Evolutionary conservation across 164 flowering plant genomes (phyloP).

Genomic region (Euptelea pleiosperma): DNA sequence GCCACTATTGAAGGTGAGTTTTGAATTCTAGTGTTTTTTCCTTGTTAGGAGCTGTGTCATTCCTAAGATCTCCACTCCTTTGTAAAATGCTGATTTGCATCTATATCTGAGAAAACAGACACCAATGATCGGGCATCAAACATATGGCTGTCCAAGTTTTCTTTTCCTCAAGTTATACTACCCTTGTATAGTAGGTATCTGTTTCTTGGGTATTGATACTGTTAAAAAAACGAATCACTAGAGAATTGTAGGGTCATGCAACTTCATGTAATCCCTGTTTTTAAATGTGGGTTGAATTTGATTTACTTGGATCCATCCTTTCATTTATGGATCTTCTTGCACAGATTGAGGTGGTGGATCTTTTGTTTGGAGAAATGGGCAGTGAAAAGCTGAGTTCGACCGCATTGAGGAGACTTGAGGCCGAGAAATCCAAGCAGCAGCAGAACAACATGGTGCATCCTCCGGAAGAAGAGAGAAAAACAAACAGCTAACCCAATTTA

Average conservation of each 20-base stretch:
- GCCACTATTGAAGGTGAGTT: conserved; percentile 55
- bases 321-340: background rate
- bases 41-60: background rate
- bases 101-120: background rate
- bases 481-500: too few species aligned
- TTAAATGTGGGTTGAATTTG: too few species aligned
- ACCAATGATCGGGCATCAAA: too few species aligned
- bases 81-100: background rate
- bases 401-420: conserved; percentile 59
- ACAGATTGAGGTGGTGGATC: conserved; percentile 81
- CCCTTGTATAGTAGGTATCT: too few species aligned
- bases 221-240: too few species aligned
- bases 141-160: background rate
- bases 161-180: background rate
- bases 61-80: background rate
- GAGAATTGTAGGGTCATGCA: too few species aligned
- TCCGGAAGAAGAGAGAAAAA: too few species aligned
- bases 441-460: background rate
- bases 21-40: background rate
- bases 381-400: conserved; percentile 71
- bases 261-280: too few species aligned
- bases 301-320: too few species aligned
- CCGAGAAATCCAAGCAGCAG: conserved; percentile 43
- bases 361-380: conserved; percentile 47
- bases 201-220: too few species aligned